These are phyloP conservation scores for Pseudofabraea citricarpa DNA, from an alignment of 2,329 filamentous ascomycete genomes.

Conservation along the genomic window DNA sequence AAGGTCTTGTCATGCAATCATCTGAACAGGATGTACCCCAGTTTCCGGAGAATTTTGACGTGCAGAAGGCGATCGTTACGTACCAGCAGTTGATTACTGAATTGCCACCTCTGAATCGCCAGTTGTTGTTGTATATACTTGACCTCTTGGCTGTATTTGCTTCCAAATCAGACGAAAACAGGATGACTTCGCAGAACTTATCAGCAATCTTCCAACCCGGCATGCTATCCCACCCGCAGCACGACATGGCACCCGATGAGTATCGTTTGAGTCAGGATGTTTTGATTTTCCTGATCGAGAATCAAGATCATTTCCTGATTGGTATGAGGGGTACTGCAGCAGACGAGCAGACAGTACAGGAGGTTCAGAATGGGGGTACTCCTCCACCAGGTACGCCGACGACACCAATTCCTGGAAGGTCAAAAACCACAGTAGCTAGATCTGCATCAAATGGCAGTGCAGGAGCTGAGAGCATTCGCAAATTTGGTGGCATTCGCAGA, in stretches of 20 bases:
- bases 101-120: conserved; percentile 85
- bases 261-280: conserved; percentile 96
- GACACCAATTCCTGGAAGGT: conserved; percentile 42
- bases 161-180: conserved; percentile 92
- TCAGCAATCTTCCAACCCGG: conserved; percentile 97
- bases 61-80: conserved; percentile 68
- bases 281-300: conserved; percentile 95
- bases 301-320: conserved; percentile 96
- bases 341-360: conserved; percentile 67
- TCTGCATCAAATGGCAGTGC: conserved; percentile 86
- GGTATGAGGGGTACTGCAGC: conserved; percentile 98
- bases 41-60: conserved; percentile 69
- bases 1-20: conserved; percentile 60
- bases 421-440: conserved; percentile 59
- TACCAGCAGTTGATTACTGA: conserved; percentile 93
- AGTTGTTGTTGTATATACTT: conserved; percentile 90
- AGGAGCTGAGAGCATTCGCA: conserved; percentile 79
- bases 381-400: conserved; percentile 43
- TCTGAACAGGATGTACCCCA: conserved; percentile 66
- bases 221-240: conserved; percentile 86
- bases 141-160: conserved; percentile 95
- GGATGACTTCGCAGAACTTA: conserved; percentile 92
- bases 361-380: conserved; percentile 65
- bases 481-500: conserved; percentile 72
- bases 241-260: conserved; percentile 93